Evolutionary conservation across 129 eudicot genomes (phyloP).

Genomic region (Escallonia rubra): DNA sequence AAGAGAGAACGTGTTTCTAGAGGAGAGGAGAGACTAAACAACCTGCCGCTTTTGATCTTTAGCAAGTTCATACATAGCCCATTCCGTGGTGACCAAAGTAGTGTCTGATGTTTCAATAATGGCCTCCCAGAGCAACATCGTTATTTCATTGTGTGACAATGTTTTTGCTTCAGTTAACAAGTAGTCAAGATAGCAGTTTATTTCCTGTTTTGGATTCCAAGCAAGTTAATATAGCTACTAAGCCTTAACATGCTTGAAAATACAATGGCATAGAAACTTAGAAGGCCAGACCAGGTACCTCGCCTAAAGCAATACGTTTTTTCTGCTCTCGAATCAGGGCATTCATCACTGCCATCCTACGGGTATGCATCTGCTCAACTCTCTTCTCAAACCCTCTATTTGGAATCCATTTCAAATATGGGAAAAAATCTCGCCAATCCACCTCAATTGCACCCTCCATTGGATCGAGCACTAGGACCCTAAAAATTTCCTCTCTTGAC

Average conservation of each 20-base stretch:
- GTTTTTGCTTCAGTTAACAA: slow-evolving; percentile 48
- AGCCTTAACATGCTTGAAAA: too few species aligned
- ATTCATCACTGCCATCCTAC: slow-evolving; percentile 53
- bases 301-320: slow-evolving; percentile 34
- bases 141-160: slow-evolving; percentile 33
- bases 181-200: slow-evolving; percentile 47
- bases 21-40: not conserved
- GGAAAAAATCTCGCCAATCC: slow-evolving; percentile 82
- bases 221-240: not conserved
- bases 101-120: slow-evolving; percentile 71
- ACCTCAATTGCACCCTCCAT: slow-evolving; percentile 71
- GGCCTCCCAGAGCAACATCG: slow-evolving; percentile 63
- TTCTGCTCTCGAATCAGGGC: slow-evolving; percentile 44
- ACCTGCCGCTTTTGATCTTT: slow-evolving; percentile 54
- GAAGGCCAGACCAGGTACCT: slow-evolving; percentile 29
- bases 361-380: slow-evolving; percentile 28
- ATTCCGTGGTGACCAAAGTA: slow-evolving; percentile 60
- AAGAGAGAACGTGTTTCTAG: not conserved
- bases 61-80: slow-evolving; percentile 70
- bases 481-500: slow-evolving; percentile 46
- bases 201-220: slow-evolving; percentile 28
- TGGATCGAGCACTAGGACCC: slow-evolving; percentile 48
- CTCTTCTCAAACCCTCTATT: slow-evolving; percentile 45
- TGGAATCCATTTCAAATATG: slow-evolving; percentile 63
- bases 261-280: not conserved